A percentile compares a stretch with the other conserved stretches of the same genome.
These are phyloP conservation scores for Hemisphaericaspora xylofermentans DNA, from an alignment of 1,139 yeast genomes.

Conservation along the genomic window DNA sequence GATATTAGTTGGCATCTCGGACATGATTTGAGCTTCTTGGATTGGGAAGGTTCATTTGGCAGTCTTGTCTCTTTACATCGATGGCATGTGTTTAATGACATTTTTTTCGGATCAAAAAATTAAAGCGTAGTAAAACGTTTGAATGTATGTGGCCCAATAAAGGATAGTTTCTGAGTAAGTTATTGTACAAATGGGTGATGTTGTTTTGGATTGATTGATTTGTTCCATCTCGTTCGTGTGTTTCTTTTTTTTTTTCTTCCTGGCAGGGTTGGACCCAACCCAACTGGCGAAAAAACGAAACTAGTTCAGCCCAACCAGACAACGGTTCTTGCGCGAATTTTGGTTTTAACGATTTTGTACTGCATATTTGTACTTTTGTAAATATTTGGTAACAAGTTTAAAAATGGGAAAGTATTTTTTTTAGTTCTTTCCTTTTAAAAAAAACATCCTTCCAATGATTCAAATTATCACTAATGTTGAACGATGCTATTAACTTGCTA, in stretches of 20 bases:
- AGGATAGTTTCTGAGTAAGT: no score
- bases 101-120: no score
- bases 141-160: background rate
- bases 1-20: background rate
- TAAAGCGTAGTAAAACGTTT: no score
- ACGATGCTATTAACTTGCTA: no score
- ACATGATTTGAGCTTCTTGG: background rate
- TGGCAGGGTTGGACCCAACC: background rate
- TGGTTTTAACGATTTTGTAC: no score
- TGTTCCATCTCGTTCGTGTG: background rate
- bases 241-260: background rate
- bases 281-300: no score
- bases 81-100: background rate
- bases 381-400: background rate
- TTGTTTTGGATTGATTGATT: background rate
- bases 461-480: no score
- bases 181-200: no score
- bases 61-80: background rate
- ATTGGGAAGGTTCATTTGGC: background rate
- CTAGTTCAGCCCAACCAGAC: no score
- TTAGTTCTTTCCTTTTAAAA: no score
- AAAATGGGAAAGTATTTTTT: background rate
- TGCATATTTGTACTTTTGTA: background rate
- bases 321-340: no score
- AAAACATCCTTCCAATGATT: no score